Evolutionary conservation across 495 filamentous ascomycete genomes (phyloP), one percentile per base, ranked within the genome.

Genomic region (Aeminium ludgeri): DNA sequence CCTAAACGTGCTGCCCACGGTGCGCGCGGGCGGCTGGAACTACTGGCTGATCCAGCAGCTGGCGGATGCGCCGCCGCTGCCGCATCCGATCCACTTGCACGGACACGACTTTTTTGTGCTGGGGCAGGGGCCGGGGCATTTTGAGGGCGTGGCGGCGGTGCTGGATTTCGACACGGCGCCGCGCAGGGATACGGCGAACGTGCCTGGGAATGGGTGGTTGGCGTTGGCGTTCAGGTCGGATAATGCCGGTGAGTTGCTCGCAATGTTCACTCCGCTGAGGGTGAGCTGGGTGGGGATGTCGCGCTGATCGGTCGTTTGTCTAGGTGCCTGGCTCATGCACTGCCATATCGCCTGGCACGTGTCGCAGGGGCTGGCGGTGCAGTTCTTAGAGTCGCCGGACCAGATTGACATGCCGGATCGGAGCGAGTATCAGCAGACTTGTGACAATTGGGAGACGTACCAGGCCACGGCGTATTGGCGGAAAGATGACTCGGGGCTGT

Each of bases 71-170:
- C 34, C 16, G 6, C 47, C 49, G 2, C 36, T 63, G 12, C 52
- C 52, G n/a, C 58, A 63, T 30, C 59, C 59, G 2, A 57, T 63
- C 51, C 59, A 62, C 46, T 46, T 62, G n/a, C 59, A 62, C 41
- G 59, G 59, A 8, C 59, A 62, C 46, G 58, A 61, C 41, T 63
- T 61, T 41, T 59, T 50, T 37, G 46, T 61, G 20, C 57, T 63
- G 17, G 58, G 56, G 27, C 34, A 34, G 13, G 43, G 48, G 12
- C 38, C 25, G 16, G 51, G 54, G 1, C 42, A 19, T 7, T 45
- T 45, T 38, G 23, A 31, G 3, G 41, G 20, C 39, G 30, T 46
- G 34, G 43, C 45, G 20, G 35, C 48, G 1, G 51, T 46, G 20
- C 39, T 59, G 29, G 45, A 55, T 15, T 50, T 40, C 6, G 42